Percentiles rank a stretch among this genome's conserved stretches.
These are phyloP conservation scores for Phytophthora quininea DNA, from an alignment of 352 stramenopile species.

Conservation along the genomic window DNA sequence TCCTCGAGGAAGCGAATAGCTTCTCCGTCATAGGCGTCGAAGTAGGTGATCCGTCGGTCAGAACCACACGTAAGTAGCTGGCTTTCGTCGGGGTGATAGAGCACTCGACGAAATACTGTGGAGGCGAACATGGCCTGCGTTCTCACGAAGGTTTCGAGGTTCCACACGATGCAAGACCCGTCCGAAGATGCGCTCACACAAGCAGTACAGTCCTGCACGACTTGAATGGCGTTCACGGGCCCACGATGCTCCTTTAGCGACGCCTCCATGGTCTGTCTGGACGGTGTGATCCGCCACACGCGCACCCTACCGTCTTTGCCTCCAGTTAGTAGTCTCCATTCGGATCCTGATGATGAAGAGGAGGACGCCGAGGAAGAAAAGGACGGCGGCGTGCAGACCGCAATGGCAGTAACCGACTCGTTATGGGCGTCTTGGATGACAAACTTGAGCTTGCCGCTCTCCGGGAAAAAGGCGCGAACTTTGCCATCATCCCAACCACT, in stretches of 20 bases:
- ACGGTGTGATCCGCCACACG: slow-evolving; percentile 93
- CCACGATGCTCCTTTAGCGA: slow-evolving; percentile 96
- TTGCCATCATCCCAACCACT: slow-evolving; percentile 97
- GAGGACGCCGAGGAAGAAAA: slow-evolving; percentile 19
- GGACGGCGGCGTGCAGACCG: slow-evolving; percentile 75
- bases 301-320: slow-evolving; percentile 94
- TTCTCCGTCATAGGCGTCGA: slow-evolving; percentile 94
- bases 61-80: slow-evolving; percentile 96
- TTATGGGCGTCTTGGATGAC: slow-evolving; percentile 97
- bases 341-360: slow-evolving; percentile 30
- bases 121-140: slow-evolving; percentile 96
- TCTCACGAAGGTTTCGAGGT: slow-evolving; percentile 92
- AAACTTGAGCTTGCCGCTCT: slow-evolving; percentile 96
- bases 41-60: slow-evolving; percentile 97
- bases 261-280: slow-evolving; percentile 94
- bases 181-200: slow-evolving; percentile 84
- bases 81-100: slow-evolving; percentile 97
- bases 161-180: slow-evolving; percentile 96
- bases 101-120: slow-evolving; percentile 93
- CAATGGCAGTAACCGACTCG: slow-evolving; percentile 94
- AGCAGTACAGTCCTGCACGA: slow-evolving; percentile 71
- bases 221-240: slow-evolving; percentile 91
- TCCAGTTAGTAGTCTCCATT: slow-evolving; percentile 94
- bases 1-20: slow-evolving; percentile 95
- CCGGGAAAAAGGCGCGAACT: slow-evolving; percentile 96